These are phyloP conservation scores for Xerocomellus intermedius DNA, from an alignment of 768 basidiomycete species.

Conservation along the genomic window DNA sequence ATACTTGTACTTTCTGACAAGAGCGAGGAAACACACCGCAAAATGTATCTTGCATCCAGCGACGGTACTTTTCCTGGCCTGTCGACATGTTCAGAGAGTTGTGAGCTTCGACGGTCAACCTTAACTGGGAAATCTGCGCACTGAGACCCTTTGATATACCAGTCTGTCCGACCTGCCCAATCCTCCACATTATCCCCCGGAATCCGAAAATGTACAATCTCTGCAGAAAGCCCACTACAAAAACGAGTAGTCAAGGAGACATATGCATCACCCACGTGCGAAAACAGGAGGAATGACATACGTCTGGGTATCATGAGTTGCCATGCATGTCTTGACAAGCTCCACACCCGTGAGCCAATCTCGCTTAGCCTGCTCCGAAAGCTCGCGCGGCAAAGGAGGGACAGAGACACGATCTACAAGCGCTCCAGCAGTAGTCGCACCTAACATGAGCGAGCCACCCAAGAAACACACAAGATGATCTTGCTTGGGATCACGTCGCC, in stretches of 20 bases:
- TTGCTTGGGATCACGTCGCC: conserved; percentile 83
- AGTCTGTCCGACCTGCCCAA: conserved; percentile 51
- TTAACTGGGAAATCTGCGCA: conserved; percentile 29
- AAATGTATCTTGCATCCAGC: conserved; percentile 91
- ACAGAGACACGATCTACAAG: conserved; percentile 53
- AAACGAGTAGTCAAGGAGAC: not conserved
- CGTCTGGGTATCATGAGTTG: conserved; percentile 82
- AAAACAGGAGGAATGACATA: conserved; percentile 36
- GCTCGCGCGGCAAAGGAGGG: conserved; percentile 62
- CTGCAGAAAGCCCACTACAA: conserved; percentile 76
- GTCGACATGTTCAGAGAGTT: not conserved
- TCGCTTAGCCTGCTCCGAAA: conserved; percentile 60
- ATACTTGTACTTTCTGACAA: not conserved
- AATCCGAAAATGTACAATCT: conserved; percentile 84
- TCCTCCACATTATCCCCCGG: conserved; percentile 53
- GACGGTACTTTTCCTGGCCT: conserved; percentile 34
- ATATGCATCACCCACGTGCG: not conserved
- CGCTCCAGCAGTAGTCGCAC: conserved; percentile 70
- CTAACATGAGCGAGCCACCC: conserved; percentile 88
- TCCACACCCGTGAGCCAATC: conserved; percentile 84
- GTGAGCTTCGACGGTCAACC: not conserved
- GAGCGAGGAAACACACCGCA: conserved; percentile 50
- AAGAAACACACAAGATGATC: conserved; percentile 97
- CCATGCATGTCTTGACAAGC: conserved; percentile 85
- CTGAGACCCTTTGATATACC: conserved; percentile 89